phyloP scores from a whole-genome alignment of 2,329 filamentous ascomycete genomes.

The Neopestalotiopsis rosae region DNA sequence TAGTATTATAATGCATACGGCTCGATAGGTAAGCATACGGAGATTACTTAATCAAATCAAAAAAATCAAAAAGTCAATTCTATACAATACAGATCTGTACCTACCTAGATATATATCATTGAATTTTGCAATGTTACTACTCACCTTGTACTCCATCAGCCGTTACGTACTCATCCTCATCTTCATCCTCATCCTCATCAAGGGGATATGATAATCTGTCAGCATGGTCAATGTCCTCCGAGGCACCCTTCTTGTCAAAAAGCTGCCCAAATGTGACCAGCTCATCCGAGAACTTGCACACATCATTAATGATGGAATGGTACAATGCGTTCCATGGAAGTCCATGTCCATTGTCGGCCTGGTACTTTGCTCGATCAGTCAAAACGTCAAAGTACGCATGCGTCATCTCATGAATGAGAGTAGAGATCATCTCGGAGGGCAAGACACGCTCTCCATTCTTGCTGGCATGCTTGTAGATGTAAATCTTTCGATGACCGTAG shows the following conservation, averaged over 20 bases:
- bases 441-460: not conserved
- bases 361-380: not conserved
- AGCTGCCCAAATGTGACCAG: not conserved
- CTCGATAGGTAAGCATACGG: too few relatives aligned
- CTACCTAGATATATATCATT: too few relatives aligned
- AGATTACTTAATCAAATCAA: too few relatives aligned
- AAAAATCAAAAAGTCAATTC: too few relatives aligned
- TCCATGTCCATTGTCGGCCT: not conserved
- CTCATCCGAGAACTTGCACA: not conserved
- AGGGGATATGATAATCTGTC: constrained; percentile 2
- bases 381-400: not conserved
- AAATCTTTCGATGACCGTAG: not conserved
- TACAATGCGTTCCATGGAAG: constrained; percentile 1
- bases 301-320: not conserved
- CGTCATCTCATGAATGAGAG: constrained; percentile 5
- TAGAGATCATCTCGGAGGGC: not conserved
- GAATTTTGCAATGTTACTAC: too few relatives aligned
- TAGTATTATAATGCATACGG: too few relatives aligned
- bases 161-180: not conserved
- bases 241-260: not conserved
- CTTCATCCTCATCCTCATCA: not conserved
- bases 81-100: too few relatives aligned
- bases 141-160: not conserved
- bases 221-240: not conserved
- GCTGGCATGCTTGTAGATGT: not conserved